Evolutionary conservation across 2,329 filamentous ascomycete species (phyloP), one percentile per base, ranked within the genome.

Genomic region (Microsporum audouinii): DNA sequence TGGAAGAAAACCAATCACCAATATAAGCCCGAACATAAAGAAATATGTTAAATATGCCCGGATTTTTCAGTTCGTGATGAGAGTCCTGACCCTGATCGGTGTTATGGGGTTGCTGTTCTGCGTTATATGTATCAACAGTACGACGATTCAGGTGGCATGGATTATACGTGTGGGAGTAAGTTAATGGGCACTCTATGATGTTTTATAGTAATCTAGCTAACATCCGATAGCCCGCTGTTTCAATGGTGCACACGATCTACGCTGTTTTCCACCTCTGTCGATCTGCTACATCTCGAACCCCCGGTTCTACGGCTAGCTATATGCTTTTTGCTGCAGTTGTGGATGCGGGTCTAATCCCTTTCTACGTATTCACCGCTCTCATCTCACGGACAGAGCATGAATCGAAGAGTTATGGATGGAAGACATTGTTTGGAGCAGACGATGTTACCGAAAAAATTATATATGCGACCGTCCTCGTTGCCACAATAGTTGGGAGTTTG

Each of bases 241-340:
- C 88, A 58, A 81, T 87, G 55, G 68, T 88, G 3, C 85, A 91
- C 71, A 85, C 83, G 14, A 68, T 85, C 17, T 97, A 97, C 73
- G 88, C 82, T 47, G 81, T 95, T 63, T 94, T 88, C 68, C 91
- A 96, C 71, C 83, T 95, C 43, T 79, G 83, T 12, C 84, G 88
- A 36, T 83, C 86, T 41, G 82, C 88, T 0, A 84, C 84, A 56
- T 82, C 80, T 51, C 84, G 91, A 58, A 85, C 91, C 0, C 86
- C 92, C 0, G 86, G 80, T 2, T 95, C 89, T 27, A 89, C 90
- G 17, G 86, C 89, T 12, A 92, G 89, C 65, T 97, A 97, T 74
- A 90, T 95, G 74, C 76, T 94, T 61, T 97, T 96, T 71, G 84
- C 91, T 2, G 80, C 83, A 8, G 76, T 90, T 49, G 82, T 88